Conservation (phyloP, 2,329 filamentous ascomycete genomes). For the Cladophialophora chaetospira region DNA sequence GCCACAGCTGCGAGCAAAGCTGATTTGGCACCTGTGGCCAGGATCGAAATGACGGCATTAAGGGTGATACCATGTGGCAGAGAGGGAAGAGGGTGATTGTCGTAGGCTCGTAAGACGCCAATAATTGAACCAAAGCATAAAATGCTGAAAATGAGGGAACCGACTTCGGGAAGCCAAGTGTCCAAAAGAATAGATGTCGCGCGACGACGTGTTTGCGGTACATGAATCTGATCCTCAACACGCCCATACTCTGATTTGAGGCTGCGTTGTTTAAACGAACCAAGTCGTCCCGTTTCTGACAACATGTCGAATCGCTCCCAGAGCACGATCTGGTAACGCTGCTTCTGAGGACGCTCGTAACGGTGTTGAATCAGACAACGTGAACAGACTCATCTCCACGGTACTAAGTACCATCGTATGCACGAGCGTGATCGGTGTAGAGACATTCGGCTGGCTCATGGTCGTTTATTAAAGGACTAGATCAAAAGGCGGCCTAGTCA, state of each 20-base stretch:
- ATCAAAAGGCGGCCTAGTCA: not conserved
- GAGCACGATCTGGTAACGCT: not conserved
- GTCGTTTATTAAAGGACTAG: not conserved
- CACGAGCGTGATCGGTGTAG: too few relatives aligned
- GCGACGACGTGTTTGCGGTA: not conserved
- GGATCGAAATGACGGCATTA: not conserved
- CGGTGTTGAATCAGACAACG: too few relatives aligned
- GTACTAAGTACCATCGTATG: too few relatives aligned
- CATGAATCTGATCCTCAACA: not conserved
- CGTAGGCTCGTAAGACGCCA: not conserved
- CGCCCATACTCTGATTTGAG: not conserved
- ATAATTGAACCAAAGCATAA: not conserved
- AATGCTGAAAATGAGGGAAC: not conserved
- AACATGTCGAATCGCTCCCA: not conserved
- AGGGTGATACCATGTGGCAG: not conserved
- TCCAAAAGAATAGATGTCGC: not conserved
- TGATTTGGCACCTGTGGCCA: not conserved
- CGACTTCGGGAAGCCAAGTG: not conserved
- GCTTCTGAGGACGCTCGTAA: too few relatives aligned
- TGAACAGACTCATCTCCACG: too few relatives aligned
- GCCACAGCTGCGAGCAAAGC: not conserved
- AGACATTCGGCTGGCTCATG: too few relatives aligned
- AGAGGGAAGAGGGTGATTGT: not conserved
- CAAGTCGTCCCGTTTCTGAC: not conserved
- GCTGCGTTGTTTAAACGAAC: not conserved